Evolutionary conservation across 495 filamentous ascomycete genomes (phyloP), one percentile per base, ranked within the genome.

Genomic region (Trichodelitschia bisporula): DNA sequence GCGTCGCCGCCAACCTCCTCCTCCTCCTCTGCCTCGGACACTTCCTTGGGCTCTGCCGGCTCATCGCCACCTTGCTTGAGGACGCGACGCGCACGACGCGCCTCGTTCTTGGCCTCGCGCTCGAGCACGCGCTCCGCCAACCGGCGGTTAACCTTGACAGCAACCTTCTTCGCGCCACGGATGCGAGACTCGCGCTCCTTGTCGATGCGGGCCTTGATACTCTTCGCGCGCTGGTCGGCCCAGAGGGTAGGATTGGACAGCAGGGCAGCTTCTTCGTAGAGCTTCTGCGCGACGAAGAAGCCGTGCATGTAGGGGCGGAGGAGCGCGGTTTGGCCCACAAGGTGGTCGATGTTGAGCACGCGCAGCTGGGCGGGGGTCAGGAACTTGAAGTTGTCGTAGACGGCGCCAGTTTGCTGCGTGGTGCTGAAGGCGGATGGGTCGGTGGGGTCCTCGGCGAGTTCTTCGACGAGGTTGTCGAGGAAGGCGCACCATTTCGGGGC

Each of bases 311-410:
- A 95, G 27, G 89, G 83, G 18, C 80, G 63, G 26, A 99, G 52
- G 8, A 93, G 56, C 43, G 73, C 78, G 29, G 77, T 86, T 31
- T 74, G 73, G 30, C 82, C 84, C 26, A 92, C 62, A 19, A 93
- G 58, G 47, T 93, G 83, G 19, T 76, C 76, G 26, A 93, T 50
- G 42, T 72, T 86, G 34, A 93, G 63, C 0, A 61, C 59, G 32
- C 68, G 67, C 17, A 97, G 62, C 51, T 95, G 77, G 19, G 74
- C 66, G 30, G 74, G 46, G 3, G 84, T 90, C 33, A 99, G 57
- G 66, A 99, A 95, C 48, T 92, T 93, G 65, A 77, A 95, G 49
- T 95, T 93, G 49, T 95, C 89, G 55, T 93, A 99, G 10, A 90
- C 73, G 36, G 82, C 68, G 19, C 72, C 69, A 20, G 48, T 62